Evolutionary conservation across 2,329 filamentous ascomycete species (phyloP), one percentile per base, ranked within the genome.

Genomic region (Pseudogymnoascus sp.): DNA sequence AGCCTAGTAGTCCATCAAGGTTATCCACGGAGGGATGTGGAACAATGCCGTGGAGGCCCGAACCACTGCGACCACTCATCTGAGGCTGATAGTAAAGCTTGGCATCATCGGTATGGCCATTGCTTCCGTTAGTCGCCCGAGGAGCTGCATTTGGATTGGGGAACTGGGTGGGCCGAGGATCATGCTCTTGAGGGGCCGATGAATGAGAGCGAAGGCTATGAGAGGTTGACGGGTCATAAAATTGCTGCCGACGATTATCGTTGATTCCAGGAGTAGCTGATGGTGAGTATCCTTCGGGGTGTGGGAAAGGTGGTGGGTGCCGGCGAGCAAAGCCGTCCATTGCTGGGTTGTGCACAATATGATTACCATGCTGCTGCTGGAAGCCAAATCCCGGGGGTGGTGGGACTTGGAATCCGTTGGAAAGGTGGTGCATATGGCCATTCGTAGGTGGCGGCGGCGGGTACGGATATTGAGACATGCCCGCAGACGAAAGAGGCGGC

Each of bases 191-290:
- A 14, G 75, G 77, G 4, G 74, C 77, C 1, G 84, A 85, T 37
- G 82, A 79, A 65, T 86, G 84, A 2, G 85, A 87, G 62, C 85
- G 84, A 69, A 84, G 85, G 72, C 84, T 87, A 66, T 84, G 84
- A 3, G 84, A 81, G 1, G 83, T 85, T 1, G 81, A 79, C 1
- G 84, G 81, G 2, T 80, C 81, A 69, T 82, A 82, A 50, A 68
- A 60, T 11, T 68, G 66, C 37, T 65, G 63, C 33, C 28, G 50
- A 19, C 50, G 50, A 33, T 56, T 56, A 53, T 63, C 61, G 14
- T 72, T 70, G 50, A 63, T 56, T 3, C 66, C 67, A 38, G 70
- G 66, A 66, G 75, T 68, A 64, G 68, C 60, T 63, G 66, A 66
- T 63, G 73, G 75, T 16, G 73, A 72, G 50, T 73, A 75, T 22